Conservation (phyloP, 202 grass and related monocot genomes). For the Carex arenaria region DNA sequence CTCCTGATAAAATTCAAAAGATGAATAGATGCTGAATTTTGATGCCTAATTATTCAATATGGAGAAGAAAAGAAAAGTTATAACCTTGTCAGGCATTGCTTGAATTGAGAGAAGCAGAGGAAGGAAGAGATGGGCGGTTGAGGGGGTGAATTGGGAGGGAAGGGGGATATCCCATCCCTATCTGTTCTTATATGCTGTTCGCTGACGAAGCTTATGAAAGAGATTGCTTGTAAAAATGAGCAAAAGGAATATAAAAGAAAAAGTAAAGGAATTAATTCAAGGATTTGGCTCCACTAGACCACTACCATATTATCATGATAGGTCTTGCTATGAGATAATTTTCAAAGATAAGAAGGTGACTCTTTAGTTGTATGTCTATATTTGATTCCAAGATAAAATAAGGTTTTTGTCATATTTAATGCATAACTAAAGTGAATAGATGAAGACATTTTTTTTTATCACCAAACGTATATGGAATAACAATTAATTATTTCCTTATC, state of each 20-base stretch:
- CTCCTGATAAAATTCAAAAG: no score
- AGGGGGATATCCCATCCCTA: not conserved
- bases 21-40: not conserved
- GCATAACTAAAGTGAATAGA: not conserved
- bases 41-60: not conserved
- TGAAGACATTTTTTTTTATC: not conserved
- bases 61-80: not conserved
- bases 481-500: not conserved
- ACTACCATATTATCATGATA: not conserved
- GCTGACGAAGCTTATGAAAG: constrained; percentile 6
- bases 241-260: not conserved
- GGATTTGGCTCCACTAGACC: not conserved
- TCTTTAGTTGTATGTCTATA: not conserved
- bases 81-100: constrained; percentile 12
- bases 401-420: not conserved
- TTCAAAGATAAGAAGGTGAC: not conserved
- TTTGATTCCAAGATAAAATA: not conserved
- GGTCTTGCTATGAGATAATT: not conserved
- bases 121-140: not conserved
- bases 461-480: not conserved
- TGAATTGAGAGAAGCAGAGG: constrained; percentile 6
- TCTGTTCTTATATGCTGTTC: constrained; percentile 18
- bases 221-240: constrained; percentile 12
- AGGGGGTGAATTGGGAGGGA: constrained; percentile 1
- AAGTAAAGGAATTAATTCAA: not conserved